Percentiles rank a stretch among this genome's conserved stretches.
Conservation (phyloP, 495 filamentous ascomycete genomes). For the Gamarada debralockiae region DNA sequence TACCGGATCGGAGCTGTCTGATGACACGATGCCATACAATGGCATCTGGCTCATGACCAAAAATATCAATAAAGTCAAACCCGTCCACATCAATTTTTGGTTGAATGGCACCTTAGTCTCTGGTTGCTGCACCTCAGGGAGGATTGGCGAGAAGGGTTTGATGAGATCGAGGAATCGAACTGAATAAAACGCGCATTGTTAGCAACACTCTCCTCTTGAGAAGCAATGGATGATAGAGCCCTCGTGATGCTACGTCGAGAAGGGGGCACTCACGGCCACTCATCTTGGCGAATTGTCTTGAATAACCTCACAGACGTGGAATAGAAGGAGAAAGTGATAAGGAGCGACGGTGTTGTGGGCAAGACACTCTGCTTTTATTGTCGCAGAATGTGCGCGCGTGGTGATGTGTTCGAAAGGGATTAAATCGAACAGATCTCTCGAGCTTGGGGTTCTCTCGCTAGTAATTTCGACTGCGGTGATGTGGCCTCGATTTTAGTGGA, state of each 20-base stretch:
- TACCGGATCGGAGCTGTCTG: constrained; percentile 93
- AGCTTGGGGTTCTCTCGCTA: constrained; percentile 13
- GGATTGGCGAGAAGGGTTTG: constrained; percentile 98
- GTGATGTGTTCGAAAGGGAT: constrained; percentile 22
- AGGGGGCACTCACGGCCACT: constrained; percentile 48
- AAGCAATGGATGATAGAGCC: constrained; percentile 14
- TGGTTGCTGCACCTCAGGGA: constrained; percentile 96
- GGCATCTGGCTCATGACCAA: constrained; percentile 99
- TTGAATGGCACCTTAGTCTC: constrained; percentile 97
- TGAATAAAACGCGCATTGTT: constrained; percentile 37
- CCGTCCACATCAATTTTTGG: constrained; percentile 99
- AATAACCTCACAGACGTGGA: constrained; percentile 30
- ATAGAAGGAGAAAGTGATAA: constrained; percentile 19
- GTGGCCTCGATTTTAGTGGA: no score
- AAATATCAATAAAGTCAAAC: constrained; percentile 94
- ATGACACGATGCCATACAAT: constrained; percentile 91
- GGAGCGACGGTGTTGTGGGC: constrained; percentile 20
- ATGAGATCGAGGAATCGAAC: constrained; percentile 99
- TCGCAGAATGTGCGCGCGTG: constrained; percentile 18
- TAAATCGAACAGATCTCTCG: constrained; percentile 22
- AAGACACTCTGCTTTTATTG: constrained; percentile 22
- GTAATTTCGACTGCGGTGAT: constrained; percentile 5
- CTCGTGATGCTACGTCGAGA: constrained; percentile 3
- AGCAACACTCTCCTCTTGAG: constrained; percentile 13
- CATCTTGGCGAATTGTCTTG: constrained; percentile 42